These are phyloP conservation scores for Botrytis paeoniae DNA, from an alignment of 2,329 filamentous ascomycete genomes.

Conservation along the genomic window DNA sequence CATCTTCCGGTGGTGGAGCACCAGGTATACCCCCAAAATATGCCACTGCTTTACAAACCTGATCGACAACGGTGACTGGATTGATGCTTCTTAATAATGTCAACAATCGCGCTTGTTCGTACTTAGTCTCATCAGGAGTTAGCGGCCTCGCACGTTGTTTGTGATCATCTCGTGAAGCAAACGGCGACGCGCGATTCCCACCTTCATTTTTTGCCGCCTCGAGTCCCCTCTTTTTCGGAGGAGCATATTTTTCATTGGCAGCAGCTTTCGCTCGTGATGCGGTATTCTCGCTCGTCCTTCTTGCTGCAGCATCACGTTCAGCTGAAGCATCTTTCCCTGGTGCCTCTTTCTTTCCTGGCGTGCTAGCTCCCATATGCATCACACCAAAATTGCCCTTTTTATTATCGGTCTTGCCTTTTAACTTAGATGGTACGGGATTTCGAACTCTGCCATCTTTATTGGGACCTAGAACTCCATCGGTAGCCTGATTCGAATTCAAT, in stretches of 20 bases:
- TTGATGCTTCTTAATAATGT: conserved; percentile 55
- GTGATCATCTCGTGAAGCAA: conserved; percentile 33
- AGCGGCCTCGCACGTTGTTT: conserved; percentile 37
- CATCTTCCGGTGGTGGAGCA: conserved; percentile 49
- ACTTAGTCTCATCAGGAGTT: conserved; percentile 51
- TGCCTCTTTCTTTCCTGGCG: conserved; percentile 37
- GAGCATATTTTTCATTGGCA: conserved; percentile 52
- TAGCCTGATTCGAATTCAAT: conserved; percentile 39
- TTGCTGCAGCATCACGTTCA: conserved; percentile 54
- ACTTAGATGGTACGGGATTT: conserved; percentile 60
- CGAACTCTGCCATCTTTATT: conserved; percentile 50
- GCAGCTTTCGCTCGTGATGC: conserved; percentile 56
- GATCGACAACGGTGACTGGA: conserved; percentile 57
- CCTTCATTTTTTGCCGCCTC: conserved; percentile 30
- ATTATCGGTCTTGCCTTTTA: conserved; percentile 56
- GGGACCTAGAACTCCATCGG: conserved; percentile 37
- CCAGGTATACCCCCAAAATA: conserved; percentile 61
- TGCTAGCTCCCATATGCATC: conserved; percentile 56
- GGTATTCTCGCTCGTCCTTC: conserved; percentile 61
- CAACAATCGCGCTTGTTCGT: conserved; percentile 58
- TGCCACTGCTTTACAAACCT: conserved; percentile 59
- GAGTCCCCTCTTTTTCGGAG: conserved; percentile 40
- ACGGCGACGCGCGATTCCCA: conserved; percentile 31
- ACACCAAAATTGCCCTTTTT: conserved; percentile 61
- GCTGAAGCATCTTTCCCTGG: conserved; percentile 46